Base-by-base conservation (phyloP, 2,329 filamentous ascomycete genomes). In the Penicillium sp. region DNA sequence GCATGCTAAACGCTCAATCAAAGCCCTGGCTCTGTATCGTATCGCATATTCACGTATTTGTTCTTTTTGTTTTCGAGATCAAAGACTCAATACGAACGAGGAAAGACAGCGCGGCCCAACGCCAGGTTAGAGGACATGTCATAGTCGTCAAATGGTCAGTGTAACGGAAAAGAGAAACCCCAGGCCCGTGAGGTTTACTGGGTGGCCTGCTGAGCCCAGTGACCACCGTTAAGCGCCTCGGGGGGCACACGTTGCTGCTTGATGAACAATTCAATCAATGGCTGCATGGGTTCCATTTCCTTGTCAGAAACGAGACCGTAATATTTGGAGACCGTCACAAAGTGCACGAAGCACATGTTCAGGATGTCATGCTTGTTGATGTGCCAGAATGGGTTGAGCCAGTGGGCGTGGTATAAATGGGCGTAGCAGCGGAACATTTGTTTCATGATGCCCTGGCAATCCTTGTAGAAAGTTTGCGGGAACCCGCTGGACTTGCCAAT, bases 401-500 rank as follows among this genome's bases (percentile, higher is more conserved):
- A 99, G 75, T 99, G 94, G 53, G 92, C 90, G 83, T 96, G 97
- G 80, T 99, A 99, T 57, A 99, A 86, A 75, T 99, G 94, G 45
- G 94, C 88, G 70, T 99, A 99, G 64, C 97, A 93, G 55, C 94
- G 89, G 81, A 99, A 97, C 88, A 99, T 97, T 77, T 97, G 94
- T 66, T 92, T 89, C 79, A 97, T 93, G 67, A 97, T 94, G 61
- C 88, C 88, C 79, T 95, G 92, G 79, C 93, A 94, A 64, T 96
- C 92, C 57, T 88, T 85, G 65, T 93, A 82, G 73, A 97, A 97
- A 62, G 90, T 89, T 60, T 89, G 85, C 2, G 94, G 94, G 74
- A 99, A 99, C 4, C 93, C 93, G 56, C 90, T 94, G 44, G 89
- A 85, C 78, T 95, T 96, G 67, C 94, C 94, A 53, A 96, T 82